A percentile compares a stretch with the other conserved stretches of the same genome.
Conservation (phyloP, 257 asterid species). For the Thymus quinquecostatus region DNA sequence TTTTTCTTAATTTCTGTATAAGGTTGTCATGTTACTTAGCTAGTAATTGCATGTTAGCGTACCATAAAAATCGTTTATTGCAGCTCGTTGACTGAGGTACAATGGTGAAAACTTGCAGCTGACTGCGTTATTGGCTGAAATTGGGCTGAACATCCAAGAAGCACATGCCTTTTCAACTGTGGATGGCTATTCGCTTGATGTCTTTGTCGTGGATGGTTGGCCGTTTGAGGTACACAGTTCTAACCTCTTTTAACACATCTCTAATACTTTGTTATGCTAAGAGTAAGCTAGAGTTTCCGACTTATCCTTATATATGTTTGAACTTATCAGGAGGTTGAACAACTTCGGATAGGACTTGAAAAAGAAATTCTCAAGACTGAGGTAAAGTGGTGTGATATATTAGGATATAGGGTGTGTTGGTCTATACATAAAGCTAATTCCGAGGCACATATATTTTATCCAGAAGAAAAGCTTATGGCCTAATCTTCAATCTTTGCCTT, state of each 20-base stretch:
- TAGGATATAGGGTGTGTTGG: neutral
- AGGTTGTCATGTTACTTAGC: slow-evolving; percentile 17
- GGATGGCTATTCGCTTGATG: slow-evolving; percentile 88
- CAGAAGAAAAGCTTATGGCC: slow-evolving; percentile 58
- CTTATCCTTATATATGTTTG: slow-evolving; percentile 7
- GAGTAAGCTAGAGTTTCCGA: neutral
- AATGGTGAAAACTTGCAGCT: slow-evolving; percentile 53
- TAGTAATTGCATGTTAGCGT: slow-evolving; percentile 19
- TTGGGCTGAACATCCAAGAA: slow-evolving; percentile 88
- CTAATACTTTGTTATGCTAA: slow-evolving; percentile 7
- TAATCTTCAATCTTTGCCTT: slow-evolving; percentile 40
- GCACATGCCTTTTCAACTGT: slow-evolving; percentile 87
- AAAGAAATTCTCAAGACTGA: slow-evolving; percentile 66
- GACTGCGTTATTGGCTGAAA: slow-evolving; percentile 72
- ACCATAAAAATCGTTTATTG: slow-evolving; percentile 6
- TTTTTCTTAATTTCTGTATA: neutral
- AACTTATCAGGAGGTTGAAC: slow-evolving; percentile 78
- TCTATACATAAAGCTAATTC: neutral
- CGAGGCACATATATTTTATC: slow-evolving; percentile 13
- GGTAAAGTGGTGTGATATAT: slow-evolving; percentile 44
- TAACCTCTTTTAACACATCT: neutral
- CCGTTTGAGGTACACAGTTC: slow-evolving; percentile 62
- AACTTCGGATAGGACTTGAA: slow-evolving; percentile 64
- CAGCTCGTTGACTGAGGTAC: slow-evolving; percentile 33
- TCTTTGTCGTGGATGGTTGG: slow-evolving; percentile 94